Evolutionary conservation across 306 rosid species (phyloP).

Genomic region (Trichosanthes truncata): DNA sequence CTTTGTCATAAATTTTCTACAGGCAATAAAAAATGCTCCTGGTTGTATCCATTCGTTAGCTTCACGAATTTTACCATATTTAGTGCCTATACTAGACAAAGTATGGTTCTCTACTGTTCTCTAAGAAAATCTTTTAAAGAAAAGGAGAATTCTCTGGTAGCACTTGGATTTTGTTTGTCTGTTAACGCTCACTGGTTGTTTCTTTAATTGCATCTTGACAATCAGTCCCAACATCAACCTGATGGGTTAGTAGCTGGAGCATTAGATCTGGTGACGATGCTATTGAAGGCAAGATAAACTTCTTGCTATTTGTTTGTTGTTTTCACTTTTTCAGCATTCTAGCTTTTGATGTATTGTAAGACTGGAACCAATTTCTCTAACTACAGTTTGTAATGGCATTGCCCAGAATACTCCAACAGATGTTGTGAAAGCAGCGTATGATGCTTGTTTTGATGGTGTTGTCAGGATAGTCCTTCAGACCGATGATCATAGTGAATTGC

Average conservation of each 20-base stretch:
- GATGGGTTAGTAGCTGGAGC: slow-evolving; percentile 88
- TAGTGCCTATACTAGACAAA: slow-evolving; percentile 61
- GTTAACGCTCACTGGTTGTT: neutral
- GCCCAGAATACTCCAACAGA: slow-evolving; percentile 77
- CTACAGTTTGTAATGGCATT: slow-evolving; percentile 27
- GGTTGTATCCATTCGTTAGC: slow-evolving; percentile 74
- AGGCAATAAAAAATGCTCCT: slow-evolving; percentile 74
- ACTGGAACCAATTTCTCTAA: slow-evolving; percentile 21
- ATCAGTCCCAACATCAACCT: slow-evolving; percentile 77
- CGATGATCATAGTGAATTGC: slow-evolving; percentile 88
- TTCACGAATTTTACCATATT: slow-evolving; percentile 62
- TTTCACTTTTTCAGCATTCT: slow-evolving; percentile 11
- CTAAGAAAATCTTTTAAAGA: neutral
- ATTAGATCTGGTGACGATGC: slow-evolving; percentile 76
- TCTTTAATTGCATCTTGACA: slow-evolving; percentile 17
- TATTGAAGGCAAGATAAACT: slow-evolving; percentile 73
- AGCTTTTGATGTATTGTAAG: slow-evolving; percentile 13
- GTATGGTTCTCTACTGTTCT: slow-evolving; percentile 22
- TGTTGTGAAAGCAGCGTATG: slow-evolving; percentile 64
- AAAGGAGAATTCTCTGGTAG: neutral
- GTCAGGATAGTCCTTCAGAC: slow-evolving; percentile 62
- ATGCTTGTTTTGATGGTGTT: slow-evolving; percentile 60
- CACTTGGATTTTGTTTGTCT: neutral
- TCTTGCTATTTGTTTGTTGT: slow-evolving; percentile 13
- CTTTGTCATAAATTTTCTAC: slow-evolving; percentile 16